A percentile compares a stretch with the other conserved stretches of the same genome.
phyloP scores from a whole-genome alignment of 306 rosid genomes.

The Spatholobus suberectus region DNA sequence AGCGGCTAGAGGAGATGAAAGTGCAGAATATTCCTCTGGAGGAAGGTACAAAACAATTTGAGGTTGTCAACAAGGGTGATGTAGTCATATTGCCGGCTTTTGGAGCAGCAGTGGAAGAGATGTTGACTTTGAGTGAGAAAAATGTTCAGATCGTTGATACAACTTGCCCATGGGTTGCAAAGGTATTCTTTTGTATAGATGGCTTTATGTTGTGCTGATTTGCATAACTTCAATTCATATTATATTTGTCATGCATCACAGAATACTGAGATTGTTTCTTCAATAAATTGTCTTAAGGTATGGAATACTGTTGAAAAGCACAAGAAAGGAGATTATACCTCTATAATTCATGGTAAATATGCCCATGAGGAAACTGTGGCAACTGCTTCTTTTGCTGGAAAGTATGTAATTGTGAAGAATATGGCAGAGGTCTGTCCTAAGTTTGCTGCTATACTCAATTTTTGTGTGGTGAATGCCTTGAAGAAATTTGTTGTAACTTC shows the following conservation, averaged over 20 bases:
- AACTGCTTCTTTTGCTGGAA: conserved; percentile 97
- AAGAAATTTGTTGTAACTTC: conserved; percentile 18
- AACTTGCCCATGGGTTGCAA: conserved; percentile 98
- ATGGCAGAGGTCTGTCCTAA: conserved; percentile 76
- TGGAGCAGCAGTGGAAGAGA: conserved; percentile 97
- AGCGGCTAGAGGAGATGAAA: conserved; percentile 90
- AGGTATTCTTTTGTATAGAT: conserved; percentile 56
- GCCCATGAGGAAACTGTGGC: conserved; percentile 96
- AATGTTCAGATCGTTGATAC: conserved; percentile 94
- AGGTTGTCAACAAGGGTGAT: conserved; percentile 77
- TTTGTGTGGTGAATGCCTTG: conserved; percentile 17
- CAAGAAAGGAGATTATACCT: conserved; percentile 91
- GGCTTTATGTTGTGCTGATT: background rate
- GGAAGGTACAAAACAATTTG: conserved; percentile 79
- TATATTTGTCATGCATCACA: conserved; percentile 9
- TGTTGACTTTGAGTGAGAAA: conserved; percentile 81
- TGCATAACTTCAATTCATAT: conserved; percentile 21
- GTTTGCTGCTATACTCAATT: conserved; percentile 33
- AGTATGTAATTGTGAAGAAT: conserved; percentile 81
- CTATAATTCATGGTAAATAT: conserved; percentile 92
- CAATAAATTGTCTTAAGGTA: conserved; percentile 61
- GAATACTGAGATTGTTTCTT: conserved; percentile 41
- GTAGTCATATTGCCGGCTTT: conserved; percentile 98
- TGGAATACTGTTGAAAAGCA: conserved; percentile 95
- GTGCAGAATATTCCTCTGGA: conserved; percentile 75